Percentiles rank a stretch among this genome's conserved stretches.
These are phyloP conservation scores for Colletotrichum tropicicola DNA, from an alignment of 2,329 filamentous ascomycete genomes.

Conservation along the genomic window DNA sequence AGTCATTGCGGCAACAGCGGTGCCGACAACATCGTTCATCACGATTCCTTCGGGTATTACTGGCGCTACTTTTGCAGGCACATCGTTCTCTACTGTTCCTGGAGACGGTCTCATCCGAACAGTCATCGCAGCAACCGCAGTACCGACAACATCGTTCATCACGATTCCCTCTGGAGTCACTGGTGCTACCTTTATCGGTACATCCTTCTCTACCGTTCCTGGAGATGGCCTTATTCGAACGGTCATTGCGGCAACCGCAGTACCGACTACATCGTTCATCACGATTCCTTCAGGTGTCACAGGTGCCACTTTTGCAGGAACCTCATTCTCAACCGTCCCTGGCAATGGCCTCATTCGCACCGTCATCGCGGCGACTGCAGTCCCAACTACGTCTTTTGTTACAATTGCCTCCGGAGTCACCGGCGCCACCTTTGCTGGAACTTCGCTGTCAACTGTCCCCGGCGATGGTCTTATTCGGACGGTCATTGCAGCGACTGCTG, in stretches of 20 bases:
- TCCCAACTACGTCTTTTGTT: not conserved
- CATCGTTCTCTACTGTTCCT: not conserved
- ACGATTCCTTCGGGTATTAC: not conserved
- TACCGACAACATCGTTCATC: not conserved
- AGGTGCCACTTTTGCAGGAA: not conserved
- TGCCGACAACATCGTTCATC: not conserved
- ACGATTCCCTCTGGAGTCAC: not conserved
- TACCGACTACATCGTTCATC: not conserved
- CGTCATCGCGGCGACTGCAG: not conserved
- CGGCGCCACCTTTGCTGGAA: slow-evolving; percentile 1
- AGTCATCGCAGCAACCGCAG: not conserved
- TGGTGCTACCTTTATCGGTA: not conserved
- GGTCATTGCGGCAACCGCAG: not conserved
- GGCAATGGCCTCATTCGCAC: not conserved
- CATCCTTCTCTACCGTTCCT: not conserved
- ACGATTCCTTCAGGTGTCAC: not conserved
- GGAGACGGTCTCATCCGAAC: not conserved
- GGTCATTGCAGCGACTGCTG: not conserved
- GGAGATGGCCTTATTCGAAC: not conserved
- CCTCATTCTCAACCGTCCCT: not conserved
- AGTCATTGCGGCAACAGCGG: not conserved
- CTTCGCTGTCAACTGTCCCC: not conserved
- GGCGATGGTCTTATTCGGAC: not conserved
- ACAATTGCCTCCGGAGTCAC: not conserved
- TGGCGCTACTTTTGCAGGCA: not conserved